Base-by-base conservation (phyloP, 129 eudicot genomes). In the Ambrosia artemisiifolia region DNA sequence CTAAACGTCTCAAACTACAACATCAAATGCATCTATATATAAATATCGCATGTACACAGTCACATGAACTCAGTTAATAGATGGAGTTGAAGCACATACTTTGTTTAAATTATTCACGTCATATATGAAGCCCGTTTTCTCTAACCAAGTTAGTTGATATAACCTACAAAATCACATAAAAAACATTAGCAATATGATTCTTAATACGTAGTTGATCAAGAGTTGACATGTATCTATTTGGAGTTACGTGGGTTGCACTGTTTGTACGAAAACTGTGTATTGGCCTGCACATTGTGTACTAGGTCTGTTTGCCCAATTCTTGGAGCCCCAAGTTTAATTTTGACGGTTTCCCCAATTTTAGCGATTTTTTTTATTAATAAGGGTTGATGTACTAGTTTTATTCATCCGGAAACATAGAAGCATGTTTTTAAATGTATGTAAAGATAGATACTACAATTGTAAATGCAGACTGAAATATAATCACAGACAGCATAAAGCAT, bases 101-200 rank as follows among this genome's bases (percentile, higher is more conserved):
- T 84, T 81, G 85, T 86, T 85, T 57, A 92, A 81, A 79, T 92
- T 79, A 75, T 83, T 57, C 71, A 75, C 49, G 77, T 88, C 89
- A 66, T 92, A 92, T 36, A 88, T 85, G 97, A 86, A 92, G 79
- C 96, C 97, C 20, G 81, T 79, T 38, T 85, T 70, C 73, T 61
- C 67, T 91, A 84, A 50, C 91, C 94, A 92, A 68, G 88, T 86
- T 46, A 92, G 79, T 85, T 88, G 96, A 78, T 82, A 88, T 81
- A 88, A 86, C 88, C 97, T 91, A 74, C 85, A 86, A 79, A 83
- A 78, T 71, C 40, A 69, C 78, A 74, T 56, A 36, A 35, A 54
- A 33, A 65, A 64, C 57, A 80, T 88, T 75, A 88, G 91, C 79
- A 80, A 42, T 4, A 43, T 14, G 32, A 69, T 19, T 19, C 46